Evolutionary conservation across 2,329 filamentous ascomycete species (phyloP), one percentile per base, ranked within the genome.

Genomic region (Parastagonospora avenae): DNA sequence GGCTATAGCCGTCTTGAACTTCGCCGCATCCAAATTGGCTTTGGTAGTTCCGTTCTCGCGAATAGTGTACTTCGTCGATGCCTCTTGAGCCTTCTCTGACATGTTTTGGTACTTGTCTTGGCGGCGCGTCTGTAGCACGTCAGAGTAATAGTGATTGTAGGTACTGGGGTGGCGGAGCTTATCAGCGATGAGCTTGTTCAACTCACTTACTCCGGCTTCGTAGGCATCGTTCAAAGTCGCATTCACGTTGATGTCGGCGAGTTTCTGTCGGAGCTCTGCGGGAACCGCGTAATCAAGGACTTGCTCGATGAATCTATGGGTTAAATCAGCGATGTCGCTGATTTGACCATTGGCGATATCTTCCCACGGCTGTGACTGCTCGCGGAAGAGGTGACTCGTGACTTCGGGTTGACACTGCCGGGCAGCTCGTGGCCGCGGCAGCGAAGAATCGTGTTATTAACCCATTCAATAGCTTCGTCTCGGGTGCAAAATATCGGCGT

Each of bases 391-490:
- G 16, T 87, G 80, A 0, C 74, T 72, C 0, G 88, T 77, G 8
- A 88, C 73, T 44, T 84, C 64, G 0, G 85, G 53, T 85, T 86
- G 67, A 84, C 87, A 0, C 76, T 82, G 0, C 85, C 83, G 0
- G 83, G 82, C 0, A 89, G 68, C 60, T 89, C 86, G 4, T 79
- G 70, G 0, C 79, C 80, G 29, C 83, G 74, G 4, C 68, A 78
- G 33, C 70, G 70, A 16, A 64, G 50, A 46, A 83, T 68, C 4
- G 77, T 64, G 0, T 63, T 50, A 36, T 70, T 41, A 3, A 79
- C 74, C 50, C 78, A 71, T 0, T 66, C 42, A 2, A 82, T 64
- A 35, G 74, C 79, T 4, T 76, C 62, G 2, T 30, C 27, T 1
- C 12, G 33, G 1, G 33, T 38, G n/a, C n/a, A n/a, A n/a, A n/a